Base-by-base conservation (phyloP, 768 basidiomycete genomes). In the Gyrodon lividus region DNA sequence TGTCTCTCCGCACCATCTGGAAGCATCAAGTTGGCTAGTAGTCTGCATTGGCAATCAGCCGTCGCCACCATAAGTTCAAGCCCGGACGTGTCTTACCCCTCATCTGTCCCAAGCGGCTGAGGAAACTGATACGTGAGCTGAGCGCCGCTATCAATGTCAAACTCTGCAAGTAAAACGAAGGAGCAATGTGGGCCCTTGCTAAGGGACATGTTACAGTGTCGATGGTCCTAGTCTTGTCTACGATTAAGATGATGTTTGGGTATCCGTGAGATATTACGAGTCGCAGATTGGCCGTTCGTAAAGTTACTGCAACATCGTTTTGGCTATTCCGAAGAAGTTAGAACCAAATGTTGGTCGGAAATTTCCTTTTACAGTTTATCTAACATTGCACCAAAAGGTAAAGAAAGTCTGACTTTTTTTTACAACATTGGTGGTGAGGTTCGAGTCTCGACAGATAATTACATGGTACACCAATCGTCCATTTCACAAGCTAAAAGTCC, bases 1-100 rank as follows among this genome's bases (percentile, higher is more conserved):
- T 96, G 90, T 45, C 88, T 84, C 72, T 99, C 96, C 26, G 94
- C 97, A 6, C 97, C 97, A 69, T 99, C 97, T 10, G 97, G 97
- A 19, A 99, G 80, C 97, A 99, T 99, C 54, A 96, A 81, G 74
- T 96, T 96, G 4, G 97, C 97, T 5, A 99, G 78, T 16, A 95
- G 80, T 50, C 95, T 98, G 50, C 34, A 2, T 50, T 23, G 34
- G 17, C 0, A 2, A 24, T 59, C 22, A 63, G 54, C 31, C 45
- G 49, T 9, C 35, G 28, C 35, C 41, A 20, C 30, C 0, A 20
- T 28, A 3, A 24, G 23, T 10, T n/a, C 7, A 4, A 10, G 13
- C 10, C 5, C 1, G 10, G 7, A 14, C 3, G n/a, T n/a, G 8
- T 24, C 82, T 59, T 66, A 96, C 95, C 92, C 88, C 69, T 96